phyloP scores from a whole-genome alignment of 2,329 filamentous ascomycete genomes.

The Aspergillus sclerotialis region DNA sequence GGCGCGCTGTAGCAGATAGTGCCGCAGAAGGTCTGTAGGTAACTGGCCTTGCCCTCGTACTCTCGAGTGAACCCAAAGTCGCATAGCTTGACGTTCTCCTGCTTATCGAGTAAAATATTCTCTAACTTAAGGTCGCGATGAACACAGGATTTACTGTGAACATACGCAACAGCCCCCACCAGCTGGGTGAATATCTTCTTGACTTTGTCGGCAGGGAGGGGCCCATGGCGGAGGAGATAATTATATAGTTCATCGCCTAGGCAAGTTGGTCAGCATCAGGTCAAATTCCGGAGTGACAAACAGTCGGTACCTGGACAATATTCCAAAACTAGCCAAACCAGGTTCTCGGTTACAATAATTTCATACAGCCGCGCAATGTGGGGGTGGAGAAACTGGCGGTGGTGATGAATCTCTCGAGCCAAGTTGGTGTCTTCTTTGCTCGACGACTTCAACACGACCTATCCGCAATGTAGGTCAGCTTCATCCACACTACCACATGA shows the following conservation, averaged over 20 bases:
- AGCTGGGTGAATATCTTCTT: conserved; percentile 95
- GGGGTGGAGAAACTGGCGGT: conserved; percentile 93
- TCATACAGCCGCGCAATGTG: conserved; percentile 96
- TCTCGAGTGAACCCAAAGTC: conserved; percentile 98
- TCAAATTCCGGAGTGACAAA: conserved; percentile 1
- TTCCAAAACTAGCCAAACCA: conserved; percentile 96
- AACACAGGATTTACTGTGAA: conserved; percentile 90
- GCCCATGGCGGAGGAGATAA: conserved; percentile 80
- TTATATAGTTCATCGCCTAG: conserved; percentile 94
- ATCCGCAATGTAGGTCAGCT: too few relatives aligned
- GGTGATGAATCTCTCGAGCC: conserved; percentile 95
- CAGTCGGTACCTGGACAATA: conserved; percentile 71
- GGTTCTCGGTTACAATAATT: conserved; percentile 88
- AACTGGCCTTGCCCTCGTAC: conserved; percentile 90
- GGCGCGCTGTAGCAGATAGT: conserved; percentile 97
- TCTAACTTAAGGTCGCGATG: conserved; percentile 96
- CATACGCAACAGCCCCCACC: conserved; percentile 89
- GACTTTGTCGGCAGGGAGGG: conserved; percentile 75
- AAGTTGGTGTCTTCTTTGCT: conserved; percentile 94
- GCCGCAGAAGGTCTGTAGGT: conserved; percentile 94
- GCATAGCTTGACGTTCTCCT: conserved; percentile 94
- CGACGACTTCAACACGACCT: conserved; percentile 98
- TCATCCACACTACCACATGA: too few relatives aligned
- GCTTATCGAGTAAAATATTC: conserved; percentile 90
- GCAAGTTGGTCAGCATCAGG: conserved; percentile 8